Base-by-base conservation (phyloP, 2,329 filamentous ascomycete species). In the Epichloe hybrida region DNA sequence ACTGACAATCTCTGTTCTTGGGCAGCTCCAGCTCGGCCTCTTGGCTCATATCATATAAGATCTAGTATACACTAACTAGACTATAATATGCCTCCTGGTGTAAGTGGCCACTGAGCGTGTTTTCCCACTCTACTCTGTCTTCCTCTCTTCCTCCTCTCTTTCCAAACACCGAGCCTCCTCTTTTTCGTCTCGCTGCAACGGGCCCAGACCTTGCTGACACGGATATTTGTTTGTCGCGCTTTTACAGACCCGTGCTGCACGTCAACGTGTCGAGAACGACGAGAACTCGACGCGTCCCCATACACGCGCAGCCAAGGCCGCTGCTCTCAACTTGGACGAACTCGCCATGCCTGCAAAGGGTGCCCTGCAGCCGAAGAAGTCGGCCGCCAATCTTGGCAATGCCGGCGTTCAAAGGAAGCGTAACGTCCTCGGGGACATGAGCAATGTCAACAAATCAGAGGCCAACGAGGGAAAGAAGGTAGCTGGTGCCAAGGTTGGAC, bases 221-320 rank as follows among this genome's bases (percentile, higher is more conserved):
- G 43, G 9, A 36, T 23, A 13, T 35, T 11, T 31, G 20, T 27
- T 9, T 34, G 38, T 34, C 35, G 36, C 40, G 42, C 12, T 17
- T 50, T 23, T 35, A 5, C 73, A 74, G 84, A 79, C 76, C 74
- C 84, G 86, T 69, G 74, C 79, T 66, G 75, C 81, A 62, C 80
- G 85, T 69, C 79, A 82, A 66, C 84, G 89, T 71, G 79, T 82
- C 66, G 90, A 96, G 75, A 96, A 96, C 66, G 91, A 96, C 67
- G 93, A 96, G 74, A 95, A 95, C 53, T 82, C 86, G 54, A 88
- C 86, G 71, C 88, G 90, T 72, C 51, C 51, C 21, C 74, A 96
- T 66, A 97, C 93, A 61, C 82, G 93, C 72, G 90, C 93, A 72
- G 90, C 93, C 58, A 96, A 97, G 73, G 83, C 89, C 49, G 88